These are phyloP conservation scores for Chionographis japonica DNA, from an alignment of 106 monocot species.

Conservation along the genomic window DNA sequence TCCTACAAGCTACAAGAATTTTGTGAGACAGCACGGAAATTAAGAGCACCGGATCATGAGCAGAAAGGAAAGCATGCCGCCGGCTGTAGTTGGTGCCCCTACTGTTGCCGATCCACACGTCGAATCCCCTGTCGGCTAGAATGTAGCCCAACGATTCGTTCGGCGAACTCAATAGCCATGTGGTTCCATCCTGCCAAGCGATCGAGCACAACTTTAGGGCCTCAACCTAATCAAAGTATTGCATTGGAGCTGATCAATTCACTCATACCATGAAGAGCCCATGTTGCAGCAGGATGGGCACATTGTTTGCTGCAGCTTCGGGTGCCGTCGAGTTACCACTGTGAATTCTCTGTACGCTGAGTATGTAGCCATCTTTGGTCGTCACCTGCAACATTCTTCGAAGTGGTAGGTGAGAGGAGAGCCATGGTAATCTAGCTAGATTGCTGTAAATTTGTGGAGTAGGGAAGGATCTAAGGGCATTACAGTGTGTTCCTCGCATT, in stretches of 20 bases:
- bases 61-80: constrained; percentile 6
- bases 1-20: too few species aligned
- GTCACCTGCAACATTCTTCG: constrained; percentile 32
- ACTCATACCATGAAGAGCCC: constrained; percentile 33
- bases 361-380: constrained; percentile 57
- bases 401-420: background rate
- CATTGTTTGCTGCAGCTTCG: background rate
- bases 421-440: background rate
- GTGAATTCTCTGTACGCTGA: constrained; percentile 49
- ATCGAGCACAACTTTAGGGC: background rate
- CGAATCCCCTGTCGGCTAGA: constrained; percentile 29
- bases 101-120: constrained; percentile 41
- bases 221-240: too few species aligned
- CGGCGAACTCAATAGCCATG: constrained; percentile 40
- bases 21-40: too few species aligned
- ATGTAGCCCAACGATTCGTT: constrained; percentile 30
- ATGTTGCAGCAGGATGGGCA: constrained; percentile 44
- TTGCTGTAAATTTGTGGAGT: background rate
- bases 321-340: constrained; percentile 4
- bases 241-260: background rate
- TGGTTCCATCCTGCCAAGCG: constrained; percentile 28
- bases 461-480: background rate
- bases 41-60: background rate
- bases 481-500: constrained; percentile 9
- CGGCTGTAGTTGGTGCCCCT: constrained; percentile 29